A percentile compares a stretch with the other conserved stretches of the same genome.
phyloP scores from a whole-genome alignment of 2,329 filamentous ascomycete genomes.

The Neoascochyta sp. region DNA sequence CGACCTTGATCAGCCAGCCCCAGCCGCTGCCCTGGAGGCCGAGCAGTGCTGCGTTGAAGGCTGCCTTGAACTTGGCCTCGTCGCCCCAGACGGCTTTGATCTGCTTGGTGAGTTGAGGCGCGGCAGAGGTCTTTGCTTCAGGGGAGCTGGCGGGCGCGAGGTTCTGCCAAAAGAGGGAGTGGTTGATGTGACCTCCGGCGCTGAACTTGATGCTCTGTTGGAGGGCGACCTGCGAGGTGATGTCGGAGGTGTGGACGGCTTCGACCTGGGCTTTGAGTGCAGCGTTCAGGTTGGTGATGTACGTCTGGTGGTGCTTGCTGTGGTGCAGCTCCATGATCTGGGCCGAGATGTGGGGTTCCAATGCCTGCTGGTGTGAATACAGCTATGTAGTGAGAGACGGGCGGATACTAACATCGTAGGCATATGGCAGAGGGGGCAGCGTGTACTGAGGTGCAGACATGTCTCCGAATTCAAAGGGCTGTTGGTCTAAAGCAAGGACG shows the following conservation, averaged over 20 bases:
- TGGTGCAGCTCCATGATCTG: slow-evolving; percentile 83
- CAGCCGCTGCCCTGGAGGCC: slow-evolving; percentile 80
- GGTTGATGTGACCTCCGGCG: slow-evolving; percentile 89
- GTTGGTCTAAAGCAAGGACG: slow-evolving; percentile 27
- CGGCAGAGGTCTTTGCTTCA: slow-evolving; percentile 54
- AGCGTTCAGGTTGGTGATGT: slow-evolving; percentile 71
- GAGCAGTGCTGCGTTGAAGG: slow-evolving; percentile 63
- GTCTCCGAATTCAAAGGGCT: slow-evolving; percentile 33
- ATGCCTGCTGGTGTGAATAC: slow-evolving; percentile 49
- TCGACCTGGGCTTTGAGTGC: slow-evolving; percentile 58
- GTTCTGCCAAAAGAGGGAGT: slow-evolving; percentile 89
- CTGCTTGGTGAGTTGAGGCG: slow-evolving; percentile 57
- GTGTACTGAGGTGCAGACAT: slow-evolving; percentile 50
- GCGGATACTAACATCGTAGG: slow-evolving; percentile 59
- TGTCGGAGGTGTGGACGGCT: slow-evolving; percentile 56
- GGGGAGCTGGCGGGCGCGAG: slow-evolving; percentile 59
- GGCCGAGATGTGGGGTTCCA: slow-evolving; percentile 69
- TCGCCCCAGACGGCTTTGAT: slow-evolving; percentile 67
- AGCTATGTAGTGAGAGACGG: background rate
- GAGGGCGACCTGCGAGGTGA: slow-evolving; percentile 63
- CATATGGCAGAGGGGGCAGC: slow-evolving; percentile 64
- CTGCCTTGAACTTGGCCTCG: slow-evolving; percentile 61
- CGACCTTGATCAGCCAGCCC: slow-evolving; percentile 77
- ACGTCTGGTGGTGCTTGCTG: slow-evolving; percentile 73
- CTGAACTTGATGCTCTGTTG: slow-evolving; percentile 78